Evolutionary conservation across 129 eudicot genomes (phyloP).

Genomic region (Artemisia argyi): DNA sequence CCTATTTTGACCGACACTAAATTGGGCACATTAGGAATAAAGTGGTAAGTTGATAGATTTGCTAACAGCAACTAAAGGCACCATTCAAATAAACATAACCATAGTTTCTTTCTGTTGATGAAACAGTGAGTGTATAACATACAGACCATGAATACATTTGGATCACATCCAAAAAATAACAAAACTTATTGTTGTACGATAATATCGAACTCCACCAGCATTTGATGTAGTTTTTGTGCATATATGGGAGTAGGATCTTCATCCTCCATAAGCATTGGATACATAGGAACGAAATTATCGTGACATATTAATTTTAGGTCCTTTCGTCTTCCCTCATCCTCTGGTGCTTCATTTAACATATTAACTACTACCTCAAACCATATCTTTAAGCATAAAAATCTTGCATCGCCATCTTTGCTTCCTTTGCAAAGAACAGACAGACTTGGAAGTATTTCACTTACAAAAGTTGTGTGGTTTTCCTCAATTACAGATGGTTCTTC

Average conservation of each 20-base stretch:
- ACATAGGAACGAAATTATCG: slow-evolving; percentile 67
- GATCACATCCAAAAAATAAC: slow-evolving; percentile 9
- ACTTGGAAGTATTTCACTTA: slow-evolving; percentile 72
- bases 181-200: slow-evolving; percentile 15
- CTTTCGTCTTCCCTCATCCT: slow-evolving; percentile 33
- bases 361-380: slow-evolving; percentile 75
- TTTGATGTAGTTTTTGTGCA: slow-evolving; percentile 77
- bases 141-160: slow-evolving; percentile 24
- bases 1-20: no score
- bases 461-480: slow-evolving; percentile 45
- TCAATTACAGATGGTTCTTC: slow-evolving; percentile 70
- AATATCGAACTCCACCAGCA: slow-evolving; percentile 62
- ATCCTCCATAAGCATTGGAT: slow-evolving; percentile 79
- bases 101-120: slow-evolving; percentile 2
- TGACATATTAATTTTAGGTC: slow-evolving; percentile 64
- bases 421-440: slow-evolving; percentile 74
- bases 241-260: slow-evolving; percentile 96
- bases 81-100: slow-evolving; percentile 26
- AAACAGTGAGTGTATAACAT: slow-evolving; percentile 21
- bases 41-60: slow-evolving; percentile 8
- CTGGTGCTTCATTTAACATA: slow-evolving; percentile 52
- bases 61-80: slow-evolving; percentile 7
- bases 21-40: neutral
- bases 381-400: slow-evolving; percentile 87
- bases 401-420: slow-evolving; percentile 89